These are phyloP conservation scores for Pythium guiyangense DNA, from an alignment of 352 stramenopile species.

Conservation along the genomic window DNA sequence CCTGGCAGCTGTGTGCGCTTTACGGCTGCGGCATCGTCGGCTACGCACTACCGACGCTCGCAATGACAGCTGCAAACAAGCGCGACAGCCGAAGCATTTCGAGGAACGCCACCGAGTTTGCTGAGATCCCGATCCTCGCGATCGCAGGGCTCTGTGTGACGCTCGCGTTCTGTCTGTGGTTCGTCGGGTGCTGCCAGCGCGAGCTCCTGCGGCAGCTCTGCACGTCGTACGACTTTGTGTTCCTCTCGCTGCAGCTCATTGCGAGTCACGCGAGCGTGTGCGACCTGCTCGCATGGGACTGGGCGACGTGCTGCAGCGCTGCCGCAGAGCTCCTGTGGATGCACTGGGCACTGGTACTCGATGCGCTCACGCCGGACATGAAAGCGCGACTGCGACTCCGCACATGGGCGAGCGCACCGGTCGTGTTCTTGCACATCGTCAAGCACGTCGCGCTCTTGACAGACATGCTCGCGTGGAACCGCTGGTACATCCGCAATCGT, in stretches of 20 bases:
- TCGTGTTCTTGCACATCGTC: not conserved
- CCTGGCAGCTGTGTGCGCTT: not conserved
- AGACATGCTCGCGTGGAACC: not conserved
- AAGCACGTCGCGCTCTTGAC: not conserved
- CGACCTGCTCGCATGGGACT: slow-evolving; percentile 1
- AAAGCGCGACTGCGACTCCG: not conserved
- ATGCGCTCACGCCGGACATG: slow-evolving; percentile 3
- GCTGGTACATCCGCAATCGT: not conserved
- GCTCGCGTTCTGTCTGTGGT: not conserved
- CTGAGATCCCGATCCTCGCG: not conserved
- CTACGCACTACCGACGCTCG: not conserved
- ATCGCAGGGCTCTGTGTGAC: not conserved
- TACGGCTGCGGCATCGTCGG: not conserved
- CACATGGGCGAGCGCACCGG: not conserved
- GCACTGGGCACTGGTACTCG: slow-evolving; percentile 4
- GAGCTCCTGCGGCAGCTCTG: slow-evolving; percentile 1
- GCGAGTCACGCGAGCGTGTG: not conserved
- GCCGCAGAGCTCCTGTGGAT: not conserved
- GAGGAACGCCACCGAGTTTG: too few relatives aligned
- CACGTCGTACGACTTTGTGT: slow-evolving; percentile 16
- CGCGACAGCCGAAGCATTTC: too few relatives aligned
- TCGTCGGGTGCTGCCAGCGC: slow-evolving; percentile 2
- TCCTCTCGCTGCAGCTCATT: slow-evolving; percentile 3
- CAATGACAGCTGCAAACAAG: not conserved
- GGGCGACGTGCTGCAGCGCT: not conserved